Evolutionary conservation across 2,329 filamentous ascomycete genomes (phyloP).

Genomic region (Paracamarosporium sp.): DNA sequence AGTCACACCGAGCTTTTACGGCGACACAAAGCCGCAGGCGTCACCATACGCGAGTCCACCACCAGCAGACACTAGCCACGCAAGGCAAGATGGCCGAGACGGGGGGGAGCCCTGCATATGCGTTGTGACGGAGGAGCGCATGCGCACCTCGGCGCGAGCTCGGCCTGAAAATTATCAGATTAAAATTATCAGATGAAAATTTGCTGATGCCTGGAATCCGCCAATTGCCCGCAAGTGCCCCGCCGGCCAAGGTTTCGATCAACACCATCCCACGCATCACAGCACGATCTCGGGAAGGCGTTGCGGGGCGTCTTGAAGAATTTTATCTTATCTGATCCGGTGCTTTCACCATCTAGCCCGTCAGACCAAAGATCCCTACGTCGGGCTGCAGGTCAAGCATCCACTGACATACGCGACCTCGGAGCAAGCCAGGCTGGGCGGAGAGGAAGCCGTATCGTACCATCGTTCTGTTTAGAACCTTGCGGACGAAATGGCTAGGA

Average conservation of each 20-base stretch:
- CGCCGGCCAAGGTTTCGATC: conserved; percentile 17
- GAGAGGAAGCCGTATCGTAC: conserved; percentile 30
- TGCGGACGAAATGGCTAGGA: conserved; percentile 17
- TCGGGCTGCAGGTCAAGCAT: conserved; percentile 16
- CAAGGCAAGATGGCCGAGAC: conserved; percentile 25
- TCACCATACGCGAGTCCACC: conserved; percentile 30
- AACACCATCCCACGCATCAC: conserved; percentile 26
- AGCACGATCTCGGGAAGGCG: conserved; percentile 24
- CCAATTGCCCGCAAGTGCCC: conserved; percentile 11
- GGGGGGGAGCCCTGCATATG: conserved; percentile 24
- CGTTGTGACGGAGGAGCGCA: conserved; percentile 9
- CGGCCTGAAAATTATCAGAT: background rate
- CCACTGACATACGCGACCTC: conserved; percentile 22
- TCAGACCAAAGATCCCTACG: conserved; percentile 30
- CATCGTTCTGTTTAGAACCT: conserved; percentile 33
- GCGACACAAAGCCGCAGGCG: conserved; percentile 26
- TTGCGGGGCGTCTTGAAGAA: conserved; percentile 34
- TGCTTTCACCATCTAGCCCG: conserved; percentile 10
- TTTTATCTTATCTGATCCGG: conserved; percentile 43
- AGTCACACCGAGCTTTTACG: background rate
- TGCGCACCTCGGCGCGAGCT: background rate
- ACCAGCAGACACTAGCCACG: conserved; percentile 24
- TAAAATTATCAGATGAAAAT: background rate
- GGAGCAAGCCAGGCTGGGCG: conserved; percentile 26
- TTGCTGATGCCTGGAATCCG: conserved; percentile 10